Evolutionary conservation across 1,284 basidiomycete species (phyloP).

Genomic region (Leccinum solheimii): DNA sequence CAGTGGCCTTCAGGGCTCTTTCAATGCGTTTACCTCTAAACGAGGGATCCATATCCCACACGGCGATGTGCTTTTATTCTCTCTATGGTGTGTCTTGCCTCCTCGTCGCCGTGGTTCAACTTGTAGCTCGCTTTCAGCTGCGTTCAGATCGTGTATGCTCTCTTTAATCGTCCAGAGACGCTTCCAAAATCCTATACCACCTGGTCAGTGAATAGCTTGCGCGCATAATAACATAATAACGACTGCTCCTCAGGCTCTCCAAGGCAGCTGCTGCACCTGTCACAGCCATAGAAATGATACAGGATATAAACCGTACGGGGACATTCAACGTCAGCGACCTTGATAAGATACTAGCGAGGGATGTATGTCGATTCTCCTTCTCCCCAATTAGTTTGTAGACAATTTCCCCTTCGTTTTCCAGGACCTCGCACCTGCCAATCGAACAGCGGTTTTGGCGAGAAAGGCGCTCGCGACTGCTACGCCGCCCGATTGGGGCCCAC

Average conservation of each 20-base stretch:
- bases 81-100: constrained; percentile 57
- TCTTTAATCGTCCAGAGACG: constrained; percentile 80
- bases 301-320: constrained; percentile 57
- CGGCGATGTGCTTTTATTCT: constrained; percentile 84
- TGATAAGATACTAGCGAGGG: constrained; percentile 51
- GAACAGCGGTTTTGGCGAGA: constrained; percentile 37
- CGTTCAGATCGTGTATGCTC: constrained; percentile 88
- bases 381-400: constrained; percentile 8
- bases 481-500: constrained; percentile 49
- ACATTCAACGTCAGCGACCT: constrained; percentile 57
- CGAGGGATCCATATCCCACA: constrained; percentile 76
- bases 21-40: constrained; percentile 69
- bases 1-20: constrained; percentile 83
- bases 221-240: background rate
- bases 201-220: constrained; percentile 54
- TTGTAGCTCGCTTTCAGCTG: constrained; percentile 48
- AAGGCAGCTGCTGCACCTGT: constrained; percentile 67
- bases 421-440: constrained; percentile 46
- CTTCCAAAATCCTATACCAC: constrained; percentile 73
- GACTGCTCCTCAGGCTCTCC: constrained; percentile 44
- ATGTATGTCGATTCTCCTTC: constrained; percentile 39
- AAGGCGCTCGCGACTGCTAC: constrained; percentile 36
- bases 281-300: constrained; percentile 63
- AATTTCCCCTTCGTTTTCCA: constrained; percentile 20
- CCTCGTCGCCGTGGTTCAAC: background rate